A percentile compares a stretch with the other conserved stretches of the same genome.
Conservation (phyloP, 2,329 filamentous ascomycete genomes). For the Nemania serpens region DNA sequence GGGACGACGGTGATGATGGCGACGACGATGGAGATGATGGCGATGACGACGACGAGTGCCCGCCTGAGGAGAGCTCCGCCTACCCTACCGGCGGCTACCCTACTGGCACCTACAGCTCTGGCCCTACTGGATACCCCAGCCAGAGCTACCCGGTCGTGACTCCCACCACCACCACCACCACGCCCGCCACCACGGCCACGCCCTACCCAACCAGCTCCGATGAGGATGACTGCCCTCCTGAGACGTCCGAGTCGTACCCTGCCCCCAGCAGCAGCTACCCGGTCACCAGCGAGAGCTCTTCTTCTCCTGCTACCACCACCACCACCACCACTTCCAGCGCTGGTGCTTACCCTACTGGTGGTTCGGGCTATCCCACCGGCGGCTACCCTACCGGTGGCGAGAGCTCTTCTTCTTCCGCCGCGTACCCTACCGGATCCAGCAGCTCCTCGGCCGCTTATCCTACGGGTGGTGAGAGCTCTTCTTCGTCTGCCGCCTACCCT, state of each 20-base stretch:
- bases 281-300: not conserved
- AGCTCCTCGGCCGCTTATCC: not conserved
- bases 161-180: constrained; percentile 6
- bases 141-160: constrained; percentile 20
- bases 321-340: not conserved
- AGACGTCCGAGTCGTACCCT: constrained; percentile 18
- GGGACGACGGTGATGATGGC: no score
- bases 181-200: not conserved
- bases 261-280: constrained; percentile 2
- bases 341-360: constrained; percentile 8
- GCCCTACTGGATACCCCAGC: constrained; percentile 8
- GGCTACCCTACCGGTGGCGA: constrained; percentile 8
- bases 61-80: constrained; percentile 12
- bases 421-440: constrained; percentile 10
- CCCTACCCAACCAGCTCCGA: not conserved
- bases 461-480: constrained; percentile 6
- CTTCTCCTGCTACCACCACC: not conserved
- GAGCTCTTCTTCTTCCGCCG: not conserved
- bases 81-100: constrained; percentile 14
- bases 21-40: no score
- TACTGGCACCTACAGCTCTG: constrained; percentile 14
- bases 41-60: constrained; percentile 16
- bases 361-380: constrained; percentile 4
- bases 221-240: constrained; percentile 21
- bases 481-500: constrained; percentile 5